Evolutionary conservation across 2,329 filamentous ascomycete genomes (phyloP).

Genomic region (Colletotrichum gloeosporioides): DNA sequence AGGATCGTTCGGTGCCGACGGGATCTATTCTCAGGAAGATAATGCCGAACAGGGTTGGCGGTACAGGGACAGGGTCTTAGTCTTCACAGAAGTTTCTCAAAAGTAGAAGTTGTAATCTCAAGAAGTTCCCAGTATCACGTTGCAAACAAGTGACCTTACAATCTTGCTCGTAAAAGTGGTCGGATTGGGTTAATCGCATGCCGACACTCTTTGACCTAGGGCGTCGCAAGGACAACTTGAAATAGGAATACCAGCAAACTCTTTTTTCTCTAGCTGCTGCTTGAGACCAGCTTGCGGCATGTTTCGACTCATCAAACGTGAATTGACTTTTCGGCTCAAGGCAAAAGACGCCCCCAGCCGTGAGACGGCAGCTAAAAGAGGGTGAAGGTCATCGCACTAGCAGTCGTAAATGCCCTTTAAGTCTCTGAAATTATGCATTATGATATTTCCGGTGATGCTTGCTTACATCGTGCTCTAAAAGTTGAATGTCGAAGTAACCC

Average conservation of each 20-base stretch:
- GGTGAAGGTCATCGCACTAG: no score
- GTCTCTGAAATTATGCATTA: background rate
- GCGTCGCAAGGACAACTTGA: background rate
- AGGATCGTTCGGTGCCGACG: no score
- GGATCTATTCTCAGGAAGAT: no score
- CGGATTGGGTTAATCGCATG: background rate
- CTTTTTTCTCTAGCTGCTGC: background rate
- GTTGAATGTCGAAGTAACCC: background rate
- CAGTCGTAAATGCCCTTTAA: background rate
- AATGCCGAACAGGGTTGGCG: no score
- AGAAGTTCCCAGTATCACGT: no score
- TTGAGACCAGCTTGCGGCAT: background rate
- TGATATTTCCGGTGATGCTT: background rate
- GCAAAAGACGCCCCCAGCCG: no score
- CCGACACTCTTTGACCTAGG: no score
- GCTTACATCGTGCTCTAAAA: background rate
- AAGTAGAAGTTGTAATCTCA: no score
- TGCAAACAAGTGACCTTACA: background rate
- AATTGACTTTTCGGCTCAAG: background rate
- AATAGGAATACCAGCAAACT: background rate
- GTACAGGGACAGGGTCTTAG: no score
- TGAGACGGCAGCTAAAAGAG: background rate
- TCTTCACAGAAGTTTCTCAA: no score
- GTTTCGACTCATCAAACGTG: background rate
- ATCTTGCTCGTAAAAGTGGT: background rate